Evolutionary conservation across 371 early-diverging fungal genomes (phyloP).

Genomic region (Actinomortierella ambigua): DNA sequence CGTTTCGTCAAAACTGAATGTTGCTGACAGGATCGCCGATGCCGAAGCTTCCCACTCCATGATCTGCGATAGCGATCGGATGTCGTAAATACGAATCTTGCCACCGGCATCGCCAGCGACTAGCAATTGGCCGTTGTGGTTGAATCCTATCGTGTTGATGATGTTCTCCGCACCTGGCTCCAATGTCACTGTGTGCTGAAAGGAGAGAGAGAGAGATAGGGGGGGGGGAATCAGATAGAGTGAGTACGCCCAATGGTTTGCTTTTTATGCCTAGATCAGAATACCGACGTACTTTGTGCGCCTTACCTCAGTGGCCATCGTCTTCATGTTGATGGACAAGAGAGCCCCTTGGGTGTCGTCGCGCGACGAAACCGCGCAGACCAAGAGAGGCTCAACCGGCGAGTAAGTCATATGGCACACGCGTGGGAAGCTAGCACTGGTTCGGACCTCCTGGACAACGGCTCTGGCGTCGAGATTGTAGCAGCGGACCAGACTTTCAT

Average conservation of each 20-base stretch:
- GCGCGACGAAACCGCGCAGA: constrained; percentile 54
- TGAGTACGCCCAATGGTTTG: background rate
- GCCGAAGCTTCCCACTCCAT: constrained; percentile 61
- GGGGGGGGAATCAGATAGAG: constrained; percentile 41
- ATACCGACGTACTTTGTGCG: no score
- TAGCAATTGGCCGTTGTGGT: constrained; percentile 70
- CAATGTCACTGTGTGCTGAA: constrained; percentile 11
- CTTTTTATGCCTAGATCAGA: no score
- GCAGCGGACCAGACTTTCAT: constrained; percentile 56
- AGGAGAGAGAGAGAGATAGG: no score
- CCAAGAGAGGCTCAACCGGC: constrained; percentile 63
- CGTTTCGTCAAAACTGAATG: constrained; percentile 73
- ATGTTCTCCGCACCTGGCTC: constrained; percentile 29
- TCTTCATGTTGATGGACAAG: constrained; percentile 65
- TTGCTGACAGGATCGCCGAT: constrained; percentile 56
- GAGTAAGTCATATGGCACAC: constrained; percentile 61
- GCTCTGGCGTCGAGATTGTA: constrained; percentile 64
- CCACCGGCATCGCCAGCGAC: constrained; percentile 63
- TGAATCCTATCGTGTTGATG: constrained; percentile 62
- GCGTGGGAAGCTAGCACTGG: constrained; percentile 57
- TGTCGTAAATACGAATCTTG: constrained; percentile 53
- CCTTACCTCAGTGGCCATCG: constrained; percentile 60
- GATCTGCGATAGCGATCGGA: constrained; percentile 60
- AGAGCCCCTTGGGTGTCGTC: constrained; percentile 50
- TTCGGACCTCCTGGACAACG: constrained; percentile 63